These are phyloP conservation scores for Candolleomyces aberdarensis DNA, from an alignment of 768 basidiomycete genomes.

Conservation along the genomic window DNA sequence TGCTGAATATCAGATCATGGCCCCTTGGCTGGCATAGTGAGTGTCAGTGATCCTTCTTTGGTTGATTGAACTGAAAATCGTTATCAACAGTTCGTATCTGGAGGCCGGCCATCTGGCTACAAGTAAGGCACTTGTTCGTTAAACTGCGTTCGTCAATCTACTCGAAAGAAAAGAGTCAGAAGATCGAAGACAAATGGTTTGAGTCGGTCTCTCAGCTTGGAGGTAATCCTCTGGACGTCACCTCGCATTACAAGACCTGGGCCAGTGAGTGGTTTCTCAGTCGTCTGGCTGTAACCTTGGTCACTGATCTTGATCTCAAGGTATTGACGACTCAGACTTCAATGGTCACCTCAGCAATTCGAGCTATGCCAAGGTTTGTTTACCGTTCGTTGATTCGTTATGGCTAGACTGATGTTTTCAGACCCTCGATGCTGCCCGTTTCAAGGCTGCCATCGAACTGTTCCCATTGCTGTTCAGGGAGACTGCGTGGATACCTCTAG, in stretches of 20 bases:
- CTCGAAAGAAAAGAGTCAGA: constrained; percentile 39
- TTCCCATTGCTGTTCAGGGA: constrained; percentile 57
- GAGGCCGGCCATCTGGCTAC: constrained; percentile 38
- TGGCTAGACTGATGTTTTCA: constrained; percentile 7
- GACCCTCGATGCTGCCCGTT: constrained; percentile 47
- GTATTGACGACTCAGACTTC: constrained; percentile 70
- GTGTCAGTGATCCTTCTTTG: constrained; percentile 22
- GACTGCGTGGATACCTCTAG: constrained; percentile 62
- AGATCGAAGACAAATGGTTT: constrained; percentile 37
- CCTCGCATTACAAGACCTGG: constrained; percentile 41
- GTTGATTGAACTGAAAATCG: too few species aligned
- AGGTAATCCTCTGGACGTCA: constrained; percentile 48
- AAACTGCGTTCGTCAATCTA: constrained; percentile 33
- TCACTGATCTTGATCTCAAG: constrained; percentile 27
- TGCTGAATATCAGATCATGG: constrained; percentile 59
- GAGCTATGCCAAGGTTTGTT: constrained; percentile 64
- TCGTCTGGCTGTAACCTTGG: not conserved
- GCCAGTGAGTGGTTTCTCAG: constrained; percentile 45
- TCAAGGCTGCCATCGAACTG: constrained; percentile 43
- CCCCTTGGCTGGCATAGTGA: constrained; percentile 71
- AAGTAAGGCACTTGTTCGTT: constrained; percentile 30
- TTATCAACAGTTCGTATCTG: constrained; percentile 44
- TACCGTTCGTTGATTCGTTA: not conserved
- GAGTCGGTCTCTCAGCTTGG: constrained; percentile 53
- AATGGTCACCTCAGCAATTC: constrained; percentile 79